Conservation (phyloP, 2,329 filamentous ascomycete genomes). For the Fusarium verrucosum region DNA sequence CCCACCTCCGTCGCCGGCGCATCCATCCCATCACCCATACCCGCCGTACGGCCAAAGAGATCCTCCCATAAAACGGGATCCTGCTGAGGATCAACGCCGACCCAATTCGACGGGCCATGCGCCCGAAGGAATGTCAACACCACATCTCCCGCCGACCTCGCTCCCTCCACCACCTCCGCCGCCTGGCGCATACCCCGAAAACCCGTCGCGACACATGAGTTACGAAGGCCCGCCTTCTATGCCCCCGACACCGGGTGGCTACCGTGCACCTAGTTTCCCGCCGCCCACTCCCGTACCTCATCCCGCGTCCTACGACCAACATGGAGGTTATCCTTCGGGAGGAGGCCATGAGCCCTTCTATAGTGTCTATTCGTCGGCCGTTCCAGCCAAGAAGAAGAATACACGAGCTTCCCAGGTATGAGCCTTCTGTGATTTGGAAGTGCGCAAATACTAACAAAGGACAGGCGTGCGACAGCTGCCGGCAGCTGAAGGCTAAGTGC, state of each 20-base stretch:
- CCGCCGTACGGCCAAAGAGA: slow-evolving; percentile 59
- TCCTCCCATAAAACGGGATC: slow-evolving; percentile 65
- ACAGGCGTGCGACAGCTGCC: slow-evolving; percentile 90
- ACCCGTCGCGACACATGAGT: slow-evolving; percentile 61
- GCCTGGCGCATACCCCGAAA: slow-evolving; percentile 54
- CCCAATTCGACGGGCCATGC: slow-evolving; percentile 63
- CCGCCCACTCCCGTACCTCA: slow-evolving; percentile 54
- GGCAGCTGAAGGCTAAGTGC: slow-evolving; percentile 88
- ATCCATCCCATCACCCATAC: slow-evolving; percentile 53
- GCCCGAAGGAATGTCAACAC: slow-evolving; percentile 47
- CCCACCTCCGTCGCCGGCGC: slow-evolving; percentile 53
- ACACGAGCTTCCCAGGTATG: slow-evolving; percentile 70
- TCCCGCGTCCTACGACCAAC: slow-evolving; percentile 52
- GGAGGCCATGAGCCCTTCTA: slow-evolving; percentile 49
- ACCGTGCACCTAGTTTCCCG: slow-evolving; percentile 54
- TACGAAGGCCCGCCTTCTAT: slow-evolving; percentile 60
- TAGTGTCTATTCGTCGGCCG: slow-evolving; percentile 56
- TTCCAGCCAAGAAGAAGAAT: slow-evolving; percentile 66
- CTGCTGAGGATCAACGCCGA: slow-evolving; percentile 60
- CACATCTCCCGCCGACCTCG: slow-evolving; percentile 47
- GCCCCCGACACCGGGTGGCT: slow-evolving; percentile 56
- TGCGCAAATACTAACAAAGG: slow-evolving; percentile 21
- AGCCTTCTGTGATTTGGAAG: background rate
- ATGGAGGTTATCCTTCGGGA: slow-evolving; percentile 45
- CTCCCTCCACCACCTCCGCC: slow-evolving; percentile 45